Evolutionary conservation across 129 eudicot genomes (phyloP).

Genomic region (Flaveria ramosissima): DNA sequence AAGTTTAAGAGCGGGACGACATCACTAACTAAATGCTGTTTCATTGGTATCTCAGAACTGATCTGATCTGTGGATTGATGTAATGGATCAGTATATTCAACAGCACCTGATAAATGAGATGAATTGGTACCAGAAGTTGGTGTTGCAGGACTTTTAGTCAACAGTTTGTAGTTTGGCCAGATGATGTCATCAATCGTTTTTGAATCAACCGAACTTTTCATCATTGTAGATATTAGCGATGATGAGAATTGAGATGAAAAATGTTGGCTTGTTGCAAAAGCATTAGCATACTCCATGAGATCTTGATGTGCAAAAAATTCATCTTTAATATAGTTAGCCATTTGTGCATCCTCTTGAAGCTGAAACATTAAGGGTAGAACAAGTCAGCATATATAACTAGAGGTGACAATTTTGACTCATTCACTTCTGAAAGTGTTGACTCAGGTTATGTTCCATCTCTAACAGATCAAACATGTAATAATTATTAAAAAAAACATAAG

Average conservation of each 20-base stretch:
- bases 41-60: slow-evolving; percentile 16
- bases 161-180: slow-evolving; percentile 26
- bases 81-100: slow-evolving; percentile 29
- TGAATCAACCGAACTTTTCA: slow-evolving; percentile 41
- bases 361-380: slow-evolving; percentile 30
- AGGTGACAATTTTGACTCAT: background rate
- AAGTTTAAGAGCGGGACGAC: slow-evolving; percentile 45
- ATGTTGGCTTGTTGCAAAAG: slow-evolving; percentile 27
- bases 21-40: slow-evolving; percentile 24
- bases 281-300: slow-evolving; percentile 19
- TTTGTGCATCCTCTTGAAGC: slow-evolving; percentile 66
- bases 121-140: slow-evolving; percentile 35
- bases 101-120: slow-evolving; percentile 15
- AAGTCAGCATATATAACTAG: slow-evolving; percentile 1
- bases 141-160: slow-evolving; percentile 27
- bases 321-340: slow-evolving; percentile 53
- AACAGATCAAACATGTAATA: background rate
- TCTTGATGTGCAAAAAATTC: slow-evolving; percentile 40
- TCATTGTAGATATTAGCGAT: slow-evolving; percentile 31
- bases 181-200: slow-evolving; percentile 21
- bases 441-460: background rate
- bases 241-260: slow-evolving; percentile 32
- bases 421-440: background rate
- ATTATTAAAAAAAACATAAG: background rate
- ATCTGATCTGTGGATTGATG: slow-evolving; percentile 28